Base-by-base conservation (phyloP, 176 grass and related monocot species). In the Zoysia pacifica region DNA sequence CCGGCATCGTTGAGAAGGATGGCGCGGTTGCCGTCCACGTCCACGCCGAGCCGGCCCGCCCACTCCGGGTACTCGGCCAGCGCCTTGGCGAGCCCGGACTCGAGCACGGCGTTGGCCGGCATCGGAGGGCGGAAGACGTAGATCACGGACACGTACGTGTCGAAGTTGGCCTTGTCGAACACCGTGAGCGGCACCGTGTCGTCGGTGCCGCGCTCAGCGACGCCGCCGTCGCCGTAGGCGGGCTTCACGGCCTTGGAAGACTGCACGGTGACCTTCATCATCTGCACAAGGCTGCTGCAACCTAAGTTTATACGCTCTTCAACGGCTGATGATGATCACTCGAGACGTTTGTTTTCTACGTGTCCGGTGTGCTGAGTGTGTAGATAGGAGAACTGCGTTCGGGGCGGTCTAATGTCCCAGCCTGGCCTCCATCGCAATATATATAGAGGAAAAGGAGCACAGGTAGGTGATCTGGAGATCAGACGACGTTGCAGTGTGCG, bases 21-120 rank as follows among this genome's bases (percentile, higher is more conserved):
- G 67, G 43, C 67, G 18, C 43, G 67, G 43, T 20, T 46, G 9
- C 67, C 67, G 6, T 16, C 14, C 18, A 9, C 43, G 67, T 69
- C 67, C 9, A 28, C 18, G 43, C 67, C 42, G 0, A 69, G 43
- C 67, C 67, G 67, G 1, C 67, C 67, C 7, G 67, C 67, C 67
- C 67, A 69, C 43, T 69, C 67, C 18, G 43, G 43, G 67, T 69
- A 69, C 44, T n/a, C 43, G 67, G 67, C 67, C 67, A 69, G n/a
- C 43, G 67, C 67, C 67, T 11, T 47, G 67, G 67, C 67, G 15
- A 69, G 67, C 2, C 67, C 67, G 2, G 16, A 9, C 67, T 69
- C 67, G 6, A 69, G 43, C 9, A 5, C 44, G 18, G 18, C 67
- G 67, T 69, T 69, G 16, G 67, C 3, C 9, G 67, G 67, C 43